Evolutionary conservation across 768 basidiomycete species (phyloP), one percentile per base, ranked within the genome.

Genomic region (Xerocomus potaroensis): DNA sequence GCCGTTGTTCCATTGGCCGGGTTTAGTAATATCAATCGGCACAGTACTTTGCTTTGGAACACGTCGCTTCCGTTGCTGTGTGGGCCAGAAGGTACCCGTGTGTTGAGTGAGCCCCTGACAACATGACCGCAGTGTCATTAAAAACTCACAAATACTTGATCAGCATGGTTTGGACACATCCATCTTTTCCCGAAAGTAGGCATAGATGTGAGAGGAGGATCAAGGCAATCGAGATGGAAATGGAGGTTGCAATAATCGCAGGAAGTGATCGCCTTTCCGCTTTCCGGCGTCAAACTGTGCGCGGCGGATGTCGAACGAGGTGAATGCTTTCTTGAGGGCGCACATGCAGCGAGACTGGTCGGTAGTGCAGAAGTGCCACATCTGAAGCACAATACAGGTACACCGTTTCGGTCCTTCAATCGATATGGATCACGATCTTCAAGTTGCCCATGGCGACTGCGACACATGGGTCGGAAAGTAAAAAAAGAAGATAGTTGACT

Each of bases 161-260:
- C 93, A n/a, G 82, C 84, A 62, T 99, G 96, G 60, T 95, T 91
- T 8, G 96, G 96, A 66, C 96, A 99, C 93, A 95, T 96, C 94
- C 95, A 99, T 65, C 94, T 96, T 73, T 84, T 88, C 55, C 81
- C 81, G 48, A 85, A 81, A 11, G 86, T 77, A 3, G 96, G 96
- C 78, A 98, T 84, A 32, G 76, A 76, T 19, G 85, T 72, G 49
- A 95, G 70, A 8, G 96, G 96, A 14, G 95, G 96, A 57, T 91
- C 86, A 23, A 98, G 73, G 58, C 96, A 99, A 64, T 98, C 96
- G 46, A 97, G 78, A 62, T 99, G 96, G 89, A 95, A 99, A 64
- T 94, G 89, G 36, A 95, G 77, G 50, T 76, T 77, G 68, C 96
- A 99, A 61, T 92, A 90, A 68, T 99, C 96, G 65, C 96, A 99